phyloP scores from a whole-genome alignment of 306 rosid genomes.

The Cicer pinnatifidum region DNA sequence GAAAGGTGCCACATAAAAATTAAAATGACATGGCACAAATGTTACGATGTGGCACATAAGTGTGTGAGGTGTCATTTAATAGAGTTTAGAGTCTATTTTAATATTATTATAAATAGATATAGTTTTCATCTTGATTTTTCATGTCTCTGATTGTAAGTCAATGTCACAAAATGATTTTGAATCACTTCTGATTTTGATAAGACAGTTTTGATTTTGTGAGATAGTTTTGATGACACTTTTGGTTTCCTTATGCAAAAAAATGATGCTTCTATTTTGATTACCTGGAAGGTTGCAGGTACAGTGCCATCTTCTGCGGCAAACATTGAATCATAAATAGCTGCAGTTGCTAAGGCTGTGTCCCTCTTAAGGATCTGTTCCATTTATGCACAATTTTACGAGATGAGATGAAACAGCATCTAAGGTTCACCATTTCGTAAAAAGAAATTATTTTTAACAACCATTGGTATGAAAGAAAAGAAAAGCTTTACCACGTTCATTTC shows the following conservation, averaged over 20 bases:
- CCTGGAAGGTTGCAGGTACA: conserved; percentile 97
- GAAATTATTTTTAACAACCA: conserved; percentile 34
- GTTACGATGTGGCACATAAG: no score
- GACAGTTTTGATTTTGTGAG: not conserved
- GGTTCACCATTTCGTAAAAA: conserved; percentile 27
- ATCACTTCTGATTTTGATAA: not conserved
- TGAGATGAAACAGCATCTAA: conserved; percentile 19
- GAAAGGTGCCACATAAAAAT: no score
- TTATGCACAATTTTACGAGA: conserved; percentile 31
- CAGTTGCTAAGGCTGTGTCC: conserved; percentile 92
- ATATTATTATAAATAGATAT: no score
- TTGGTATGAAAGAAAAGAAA: conserved; percentile 12
- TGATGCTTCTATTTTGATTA: conserved; percentile 40
- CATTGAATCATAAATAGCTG: conserved; percentile 94
- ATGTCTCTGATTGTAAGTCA: no score
- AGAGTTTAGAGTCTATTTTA: no score
- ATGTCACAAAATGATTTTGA: no score
- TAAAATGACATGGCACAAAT: no score
- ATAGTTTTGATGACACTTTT: conserved; percentile 18
- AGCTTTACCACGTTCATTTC: conserved; percentile 70
- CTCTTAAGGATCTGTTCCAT: conserved; percentile 69
- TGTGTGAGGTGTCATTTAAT: no score
- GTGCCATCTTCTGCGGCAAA: conserved; percentile 92
- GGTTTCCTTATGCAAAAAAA: conserved; percentile 12
- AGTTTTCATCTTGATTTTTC: no score